Evolutionary conservation across 2,329 filamentous ascomycete species (phyloP).

Genomic region (Neofusicoccum laricinum): DNA sequence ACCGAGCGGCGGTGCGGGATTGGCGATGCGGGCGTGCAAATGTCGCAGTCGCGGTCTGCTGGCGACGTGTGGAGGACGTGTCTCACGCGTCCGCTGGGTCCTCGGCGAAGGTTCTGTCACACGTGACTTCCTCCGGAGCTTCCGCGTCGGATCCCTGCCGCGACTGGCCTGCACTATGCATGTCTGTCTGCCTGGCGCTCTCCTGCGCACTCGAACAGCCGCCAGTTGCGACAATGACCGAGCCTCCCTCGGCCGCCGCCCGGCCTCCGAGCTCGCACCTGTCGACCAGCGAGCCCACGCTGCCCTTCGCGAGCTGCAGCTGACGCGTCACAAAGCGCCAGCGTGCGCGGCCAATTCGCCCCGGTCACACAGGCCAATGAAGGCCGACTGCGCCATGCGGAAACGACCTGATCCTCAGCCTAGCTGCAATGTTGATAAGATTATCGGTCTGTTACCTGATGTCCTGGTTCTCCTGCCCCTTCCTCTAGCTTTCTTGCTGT

Average conservation of each 20-base stretch:
- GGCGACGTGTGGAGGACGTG: conserved; percentile 3
- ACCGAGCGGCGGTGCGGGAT: neutral
- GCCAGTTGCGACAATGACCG: neutral
- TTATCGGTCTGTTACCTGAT: neutral
- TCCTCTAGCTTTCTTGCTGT: neutral
- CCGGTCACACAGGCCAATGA: neutral
- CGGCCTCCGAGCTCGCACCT: neutral
- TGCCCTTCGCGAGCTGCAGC: neutral
- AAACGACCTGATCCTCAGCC: conserved; percentile 6
- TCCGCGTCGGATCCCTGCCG: neutral
- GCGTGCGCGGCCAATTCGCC: conserved; percentile 1
- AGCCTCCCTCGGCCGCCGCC: neutral
- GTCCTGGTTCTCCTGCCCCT: neutral
- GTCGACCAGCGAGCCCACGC: neutral
- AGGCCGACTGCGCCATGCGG: neutral
- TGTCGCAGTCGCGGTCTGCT: neutral
- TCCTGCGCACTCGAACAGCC: too few species aligned
- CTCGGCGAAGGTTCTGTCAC: neutral
- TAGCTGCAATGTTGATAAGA: conserved; percentile 1
- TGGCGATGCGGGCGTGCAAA: neutral
- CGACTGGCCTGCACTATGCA: neutral
- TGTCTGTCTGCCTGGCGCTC: too few species aligned
- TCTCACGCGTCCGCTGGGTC: neutral
- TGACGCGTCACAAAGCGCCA: conserved; percentile 5
- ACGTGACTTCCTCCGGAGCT: neutral